Percentiles rank a stretch among this genome's conserved stretches.
phyloP scores from a whole-genome alignment of 225 moss, liverwort and hornwort species.

The Asterella californica region DNA sequence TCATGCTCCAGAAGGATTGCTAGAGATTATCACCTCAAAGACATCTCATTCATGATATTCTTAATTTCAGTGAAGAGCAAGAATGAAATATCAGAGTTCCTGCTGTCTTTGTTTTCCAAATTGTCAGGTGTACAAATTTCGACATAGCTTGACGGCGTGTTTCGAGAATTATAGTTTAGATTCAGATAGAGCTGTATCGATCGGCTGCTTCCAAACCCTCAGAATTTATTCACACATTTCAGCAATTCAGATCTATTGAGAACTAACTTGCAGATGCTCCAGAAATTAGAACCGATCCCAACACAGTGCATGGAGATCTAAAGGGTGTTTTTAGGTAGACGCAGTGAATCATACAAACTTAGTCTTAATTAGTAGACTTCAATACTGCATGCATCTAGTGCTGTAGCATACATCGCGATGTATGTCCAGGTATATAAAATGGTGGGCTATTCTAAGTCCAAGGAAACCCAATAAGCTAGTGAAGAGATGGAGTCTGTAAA shows the following conservation, averaged over 20 bases:
- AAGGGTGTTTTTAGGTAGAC: too few relatives aligned
- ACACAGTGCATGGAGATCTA: too few relatives aligned
- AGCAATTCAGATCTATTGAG: constrained; percentile 39
- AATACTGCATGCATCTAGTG: too few relatives aligned
- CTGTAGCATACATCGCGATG: too few relatives aligned
- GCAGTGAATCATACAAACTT: too few relatives aligned
- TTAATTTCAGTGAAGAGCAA: constrained; percentile 19
- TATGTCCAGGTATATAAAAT: too few relatives aligned
- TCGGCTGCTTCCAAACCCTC: constrained; percentile 39
- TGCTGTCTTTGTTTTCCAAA: constrained; percentile 30
- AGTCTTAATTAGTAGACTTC: too few relatives aligned
- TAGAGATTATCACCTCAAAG: not conserved
- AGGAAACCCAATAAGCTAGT: too few relatives aligned
- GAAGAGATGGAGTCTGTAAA: too few relatives aligned
- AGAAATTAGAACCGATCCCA: too few relatives aligned
- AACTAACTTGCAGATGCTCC: constrained; percentile 27
- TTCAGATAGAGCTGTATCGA: constrained; percentile 35
- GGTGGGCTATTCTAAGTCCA: too few relatives aligned
- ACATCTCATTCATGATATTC: not conserved
- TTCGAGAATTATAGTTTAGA: constrained; percentile 42
- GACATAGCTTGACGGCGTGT: constrained; percentile 17
- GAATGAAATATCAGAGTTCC: constrained; percentile 27
- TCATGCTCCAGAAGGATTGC: not conserved
- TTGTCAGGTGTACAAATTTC: constrained; percentile 19
- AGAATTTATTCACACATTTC: constrained; percentile 33